phyloP scores from a whole-genome alignment of 2,329 filamentous ascomycete genomes.

The Ophiocordyceps polyrhachis-furcata region DNA sequence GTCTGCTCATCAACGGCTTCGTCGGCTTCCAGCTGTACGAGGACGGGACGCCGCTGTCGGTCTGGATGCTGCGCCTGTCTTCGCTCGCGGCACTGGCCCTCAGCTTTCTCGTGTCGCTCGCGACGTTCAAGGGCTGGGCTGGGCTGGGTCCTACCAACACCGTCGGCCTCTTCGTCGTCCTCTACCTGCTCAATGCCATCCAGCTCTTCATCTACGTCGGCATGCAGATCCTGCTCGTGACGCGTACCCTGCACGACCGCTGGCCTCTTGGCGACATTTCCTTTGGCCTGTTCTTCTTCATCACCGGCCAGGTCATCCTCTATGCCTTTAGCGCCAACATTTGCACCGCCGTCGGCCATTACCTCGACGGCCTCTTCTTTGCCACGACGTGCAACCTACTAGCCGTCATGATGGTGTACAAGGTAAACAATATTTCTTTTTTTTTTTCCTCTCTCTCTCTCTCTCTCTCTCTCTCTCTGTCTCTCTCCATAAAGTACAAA shows the following conservation, averaged over 20 bases:
- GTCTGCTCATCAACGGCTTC: constrained; percentile 88
- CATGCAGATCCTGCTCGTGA: constrained; percentile 76
- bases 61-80: constrained; percentile 74
- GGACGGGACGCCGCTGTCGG: constrained; percentile 79
- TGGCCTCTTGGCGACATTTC: constrained; percentile 88
- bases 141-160: constrained; percentile 75
- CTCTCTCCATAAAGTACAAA: too few species aligned
- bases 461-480: neutral
- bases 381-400: constrained; percentile 85
- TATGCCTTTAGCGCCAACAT: constrained; percentile 79
- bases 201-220: constrained; percentile 70
- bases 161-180: constrained; percentile 71
- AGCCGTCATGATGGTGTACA: constrained; percentile 99
- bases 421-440: constrained; percentile 30
- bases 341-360: constrained; percentile 72
- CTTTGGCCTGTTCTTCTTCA: constrained; percentile 82
- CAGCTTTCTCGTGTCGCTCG: constrained; percentile 68
- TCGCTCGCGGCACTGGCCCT: constrained; percentile 71
- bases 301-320: constrained; percentile 77
- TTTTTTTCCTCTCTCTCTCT: neutral
- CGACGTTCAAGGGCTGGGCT: constrained; percentile 85
- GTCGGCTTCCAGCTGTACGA: constrained; percentile 98
- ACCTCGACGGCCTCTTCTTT: constrained; percentile 86
- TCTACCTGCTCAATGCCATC: constrained; percentile 81
- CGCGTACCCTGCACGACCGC: constrained; percentile 78